These are phyloP conservation scores for Kuraishia borneana DNA, from an alignment of 805 yeast genomes.

Conservation along the genomic window DNA sequence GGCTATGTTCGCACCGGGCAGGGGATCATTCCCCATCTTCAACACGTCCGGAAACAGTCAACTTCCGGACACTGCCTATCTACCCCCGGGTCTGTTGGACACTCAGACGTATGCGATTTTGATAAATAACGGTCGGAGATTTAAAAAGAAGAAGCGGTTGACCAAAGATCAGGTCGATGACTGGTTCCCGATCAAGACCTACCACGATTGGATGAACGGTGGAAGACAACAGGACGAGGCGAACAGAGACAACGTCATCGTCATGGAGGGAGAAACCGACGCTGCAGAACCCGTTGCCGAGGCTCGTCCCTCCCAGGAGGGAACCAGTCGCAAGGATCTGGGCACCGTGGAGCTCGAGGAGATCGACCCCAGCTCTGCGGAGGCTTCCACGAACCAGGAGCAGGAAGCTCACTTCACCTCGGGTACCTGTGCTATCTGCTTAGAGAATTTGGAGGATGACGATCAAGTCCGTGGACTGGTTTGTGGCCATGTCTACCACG, in stretches of 20 bases:
- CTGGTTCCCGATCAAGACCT: constrained; percentile 47
- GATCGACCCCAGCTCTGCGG: constrained; percentile 2
- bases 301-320: neutral
- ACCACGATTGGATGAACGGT: constrained; percentile 49
- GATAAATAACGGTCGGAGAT: constrained; percentile 1
- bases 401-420: constrained; percentile 40
- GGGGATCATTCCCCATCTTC: constrained; percentile 5
- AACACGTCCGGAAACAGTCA: neutral
- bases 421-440: constrained; percentile 71
- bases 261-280: constrained; percentile 27
- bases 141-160: constrained; percentile 33
- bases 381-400: constrained; percentile 4
- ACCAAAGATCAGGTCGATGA: constrained; percentile 48
- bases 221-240: constrained; percentile 42
- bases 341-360: constrained; percentile 1
- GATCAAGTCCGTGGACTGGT: constrained; percentile 62
- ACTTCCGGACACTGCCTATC: neutral
- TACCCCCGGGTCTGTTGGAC: constrained; percentile 1
- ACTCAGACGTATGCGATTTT: neutral
- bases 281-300: constrained; percentile 3
- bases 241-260: constrained; percentile 25
- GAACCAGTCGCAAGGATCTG: neutral
- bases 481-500: constrained; percentile 79
- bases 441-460: constrained; percentile 51
- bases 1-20: constrained; percentile 2